A percentile compares a stretch with the other conserved stretches of the same genome.
These are phyloP conservation scores for Apiospora phragmitis DNA, from an alignment of 2,329 filamentous ascomycete genomes.

Conservation along the genomic window DNA sequence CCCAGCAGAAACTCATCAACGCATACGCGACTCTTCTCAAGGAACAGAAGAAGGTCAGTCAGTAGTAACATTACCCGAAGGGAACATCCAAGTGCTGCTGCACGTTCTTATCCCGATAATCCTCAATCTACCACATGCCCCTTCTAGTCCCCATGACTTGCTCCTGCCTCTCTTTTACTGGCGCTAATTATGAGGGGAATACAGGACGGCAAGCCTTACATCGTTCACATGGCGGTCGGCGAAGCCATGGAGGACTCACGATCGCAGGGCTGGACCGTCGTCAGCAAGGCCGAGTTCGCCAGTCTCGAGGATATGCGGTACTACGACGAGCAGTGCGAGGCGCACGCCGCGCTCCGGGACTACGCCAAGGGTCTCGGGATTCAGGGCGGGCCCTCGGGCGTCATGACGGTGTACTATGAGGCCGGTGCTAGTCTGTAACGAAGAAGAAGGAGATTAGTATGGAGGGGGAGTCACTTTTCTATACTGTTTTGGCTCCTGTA, in stretches of 20 bases:
- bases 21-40: conserved; percentile 43
- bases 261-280: conserved; percentile 55
- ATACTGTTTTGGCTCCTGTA: too few relatives aligned
- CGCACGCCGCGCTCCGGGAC: conserved; percentile 21
- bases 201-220: conserved; percentile 72
- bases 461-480: background rate
- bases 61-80: too few relatives aligned
- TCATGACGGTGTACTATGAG: conserved; percentile 22
- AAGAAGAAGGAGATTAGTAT: background rate
- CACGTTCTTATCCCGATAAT: too few relatives aligned
- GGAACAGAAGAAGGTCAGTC: conserved; percentile 43
- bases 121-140: conserved; percentile 12
- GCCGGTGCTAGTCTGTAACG: conserved; percentile 8
- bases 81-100: background rate
- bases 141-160: too few relatives aligned
- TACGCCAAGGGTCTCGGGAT: conserved; percentile 19
- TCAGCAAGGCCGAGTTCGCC: conserved; percentile 52
- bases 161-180: background rate
- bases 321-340: conserved; percentile 46
- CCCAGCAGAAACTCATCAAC: conserved; percentile 45
- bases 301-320: conserved; percentile 57
- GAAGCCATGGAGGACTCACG: conserved; percentile 48
- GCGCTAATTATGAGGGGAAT: background rate
- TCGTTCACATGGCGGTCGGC: conserved; percentile 57
- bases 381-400: conserved; percentile 18